A percentile compares a stretch with the other conserved stretches of the same genome.
Evolutionary conservation across 768 basidiomycete species (phyloP).

Genomic region (Suillus variegatus): DNA sequence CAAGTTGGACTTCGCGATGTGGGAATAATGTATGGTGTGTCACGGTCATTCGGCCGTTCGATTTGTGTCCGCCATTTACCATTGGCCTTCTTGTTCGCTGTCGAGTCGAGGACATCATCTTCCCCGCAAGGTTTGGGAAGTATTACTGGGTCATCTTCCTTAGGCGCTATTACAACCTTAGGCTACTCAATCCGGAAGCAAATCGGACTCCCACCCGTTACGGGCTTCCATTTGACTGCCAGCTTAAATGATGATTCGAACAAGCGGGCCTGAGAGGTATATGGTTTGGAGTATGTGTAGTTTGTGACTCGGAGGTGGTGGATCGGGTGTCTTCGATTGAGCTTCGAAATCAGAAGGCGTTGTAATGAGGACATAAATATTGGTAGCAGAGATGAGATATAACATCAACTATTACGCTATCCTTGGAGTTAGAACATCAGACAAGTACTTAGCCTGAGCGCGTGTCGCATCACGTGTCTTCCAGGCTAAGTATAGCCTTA

Average conservation of each 20-base stretch:
- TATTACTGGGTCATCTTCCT: not conserved
- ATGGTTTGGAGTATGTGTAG: not conserved
- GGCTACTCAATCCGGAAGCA: not conserved
- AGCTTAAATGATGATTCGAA: not conserved
- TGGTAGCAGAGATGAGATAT: not conserved
- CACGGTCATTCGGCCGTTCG: not conserved
- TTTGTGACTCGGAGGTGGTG: not conserved
- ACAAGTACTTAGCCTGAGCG: not conserved
- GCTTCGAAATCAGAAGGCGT: not conserved
- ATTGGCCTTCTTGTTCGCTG: not conserved
- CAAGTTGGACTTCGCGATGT: not conserved
- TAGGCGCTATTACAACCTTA: not conserved
- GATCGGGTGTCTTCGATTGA: not conserved
- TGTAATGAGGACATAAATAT: not conserved
- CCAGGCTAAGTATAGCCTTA: not conserved
- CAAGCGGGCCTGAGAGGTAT: not conserved
- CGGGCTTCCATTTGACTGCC: not conserved
- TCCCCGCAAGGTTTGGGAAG: not conserved
- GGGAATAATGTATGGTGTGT: not conserved
- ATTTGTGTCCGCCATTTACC: not conserved
- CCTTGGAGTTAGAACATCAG: not conserved
- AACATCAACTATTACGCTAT: not conserved
- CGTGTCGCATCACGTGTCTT: not conserved
- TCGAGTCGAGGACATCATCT: not conserved
- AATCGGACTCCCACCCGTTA: not conserved